Conservation (phyloP, 1,284 basidiomycete species). For the Trametes sp. region DNA sequence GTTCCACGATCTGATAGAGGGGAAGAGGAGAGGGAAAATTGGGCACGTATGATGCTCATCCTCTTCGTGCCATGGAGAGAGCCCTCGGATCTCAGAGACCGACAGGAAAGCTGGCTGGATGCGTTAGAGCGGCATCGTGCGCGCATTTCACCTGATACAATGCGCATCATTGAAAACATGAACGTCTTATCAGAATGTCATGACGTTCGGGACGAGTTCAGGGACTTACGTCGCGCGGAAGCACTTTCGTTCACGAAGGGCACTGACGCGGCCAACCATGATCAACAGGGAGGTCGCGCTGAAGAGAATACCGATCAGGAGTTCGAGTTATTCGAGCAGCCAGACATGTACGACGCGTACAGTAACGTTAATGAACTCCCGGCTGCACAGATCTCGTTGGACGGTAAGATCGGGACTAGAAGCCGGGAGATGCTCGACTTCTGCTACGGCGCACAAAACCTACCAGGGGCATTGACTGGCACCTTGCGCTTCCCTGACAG, state of each 20-base stretch:
- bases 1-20: neutral
- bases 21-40: neutral
- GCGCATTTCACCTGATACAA: neutral
- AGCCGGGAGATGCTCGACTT: constrained; percentile 1
- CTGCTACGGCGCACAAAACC: neutral
- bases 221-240: neutral
- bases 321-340: constrained; percentile 1
- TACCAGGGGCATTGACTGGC: neutral
- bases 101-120: neutral
- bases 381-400: neutral
- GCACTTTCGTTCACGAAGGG: neutral
- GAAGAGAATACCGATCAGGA: neutral
- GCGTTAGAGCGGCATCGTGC: neutral
- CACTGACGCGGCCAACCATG: too few relatives aligned
- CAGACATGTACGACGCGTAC: neutral
- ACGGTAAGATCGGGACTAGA: neutral
- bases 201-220: constrained; percentile 5
- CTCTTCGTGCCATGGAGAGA: constrained; percentile 10
- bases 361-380: neutral
- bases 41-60: constrained; percentile 4
- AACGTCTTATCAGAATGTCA: constrained; percentile 9
- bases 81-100: neutral
- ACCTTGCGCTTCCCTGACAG: neutral
- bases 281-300: neutral
- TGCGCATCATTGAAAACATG: constrained; percentile 7